A percentile compares a stretch with the other conserved stretches of the same genome.
Evolutionary conservation across 2,329 filamentous ascomycete genomes (phyloP).

Genomic region (Nemania bipapillata): DNA sequence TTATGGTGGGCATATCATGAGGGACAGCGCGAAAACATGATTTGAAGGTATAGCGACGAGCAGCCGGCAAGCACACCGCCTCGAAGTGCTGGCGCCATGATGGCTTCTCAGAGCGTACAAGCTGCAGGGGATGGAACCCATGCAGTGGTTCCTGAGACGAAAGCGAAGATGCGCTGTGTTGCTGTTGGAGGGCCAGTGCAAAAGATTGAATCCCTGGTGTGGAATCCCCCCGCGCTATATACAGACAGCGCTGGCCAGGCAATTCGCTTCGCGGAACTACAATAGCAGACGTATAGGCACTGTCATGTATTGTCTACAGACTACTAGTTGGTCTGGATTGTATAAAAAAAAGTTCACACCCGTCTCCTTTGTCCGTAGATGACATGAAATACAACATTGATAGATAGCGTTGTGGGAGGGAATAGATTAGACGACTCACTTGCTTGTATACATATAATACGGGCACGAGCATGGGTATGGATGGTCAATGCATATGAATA

Average conservation of each 20-base stretch:
- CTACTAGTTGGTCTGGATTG: background rate
- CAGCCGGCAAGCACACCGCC: background rate
- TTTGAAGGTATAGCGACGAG: conserved; percentile 32
- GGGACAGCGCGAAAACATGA: conserved; percentile 17
- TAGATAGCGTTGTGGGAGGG: background rate
- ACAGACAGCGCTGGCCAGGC: background rate
- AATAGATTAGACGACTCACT: background rate
- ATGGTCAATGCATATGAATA: too few species aligned
- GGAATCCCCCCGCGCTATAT: background rate
- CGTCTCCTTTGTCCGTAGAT: background rate
- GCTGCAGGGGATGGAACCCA: background rate
- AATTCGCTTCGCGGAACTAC: background rate
- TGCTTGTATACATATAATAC: too few species aligned
- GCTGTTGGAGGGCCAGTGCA: background rate
- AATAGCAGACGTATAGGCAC: conserved; percentile 3
- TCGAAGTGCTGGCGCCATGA: conserved; percentile 4
- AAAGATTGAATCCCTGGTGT: background rate
- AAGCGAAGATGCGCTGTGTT: background rate
- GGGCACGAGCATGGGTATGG: too few species aligned
- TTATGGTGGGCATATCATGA: conserved; percentile 8
- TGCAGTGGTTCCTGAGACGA: background rate
- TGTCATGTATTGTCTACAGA: background rate
- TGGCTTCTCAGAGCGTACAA: background rate
- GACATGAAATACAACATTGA: background rate
- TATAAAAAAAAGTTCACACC: conserved; percentile 10